Evolutionary conservation across 2,329 filamentous ascomycete species (phyloP), one percentile per base, ranked within the genome.

Genomic region (Fusarium camptoceras): DNA sequence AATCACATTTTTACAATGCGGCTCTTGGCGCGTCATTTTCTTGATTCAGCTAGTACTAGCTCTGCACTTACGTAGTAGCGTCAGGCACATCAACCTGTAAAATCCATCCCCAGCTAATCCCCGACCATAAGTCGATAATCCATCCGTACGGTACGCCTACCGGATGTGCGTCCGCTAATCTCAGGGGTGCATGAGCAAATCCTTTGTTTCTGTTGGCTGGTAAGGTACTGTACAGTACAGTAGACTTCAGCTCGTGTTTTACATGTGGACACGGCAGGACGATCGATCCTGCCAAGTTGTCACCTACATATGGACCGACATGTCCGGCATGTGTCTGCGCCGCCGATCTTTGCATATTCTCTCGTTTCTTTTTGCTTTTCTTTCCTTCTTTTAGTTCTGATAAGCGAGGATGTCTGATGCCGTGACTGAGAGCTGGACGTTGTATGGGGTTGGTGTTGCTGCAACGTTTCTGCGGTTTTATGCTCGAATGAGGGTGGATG

Each of bases 381-480:
- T n/a, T 34, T 25, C 24, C 43, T 50, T 48, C n/a, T 41, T 31
- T 43, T 54, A 27, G 31, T 48, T 48, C 55, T 27, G 15, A 55
- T 50, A 18, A 58, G 55, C n/a, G 27, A 60, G 24, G 42, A 69
- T 59, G 67, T 68, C 68, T 15, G 68, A 62, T 20, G 8, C 57
- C 6, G 57, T 63, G 12, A 20, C 65, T 16, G 76, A 78, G 57
- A 61, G 70, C 10, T 77, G 76, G 75, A 76, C 76, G 9, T 59
- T 79, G 1, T 77, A 77, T 31, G 59, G 64, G 1, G 58, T 78
- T 24, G 76, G 72, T 5, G 58, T 78, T 34, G 42, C 68, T 3
- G 61, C 76, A 11, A 78, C 77, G 1, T 34, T 71, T 11, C 50
- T 79, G 8, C 64, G 78, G 8, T 78, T 77, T 2, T 79, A 77